Conservation (phyloP, 768 basidiomycete species). For the Auriscalpium orientale region DNA sequence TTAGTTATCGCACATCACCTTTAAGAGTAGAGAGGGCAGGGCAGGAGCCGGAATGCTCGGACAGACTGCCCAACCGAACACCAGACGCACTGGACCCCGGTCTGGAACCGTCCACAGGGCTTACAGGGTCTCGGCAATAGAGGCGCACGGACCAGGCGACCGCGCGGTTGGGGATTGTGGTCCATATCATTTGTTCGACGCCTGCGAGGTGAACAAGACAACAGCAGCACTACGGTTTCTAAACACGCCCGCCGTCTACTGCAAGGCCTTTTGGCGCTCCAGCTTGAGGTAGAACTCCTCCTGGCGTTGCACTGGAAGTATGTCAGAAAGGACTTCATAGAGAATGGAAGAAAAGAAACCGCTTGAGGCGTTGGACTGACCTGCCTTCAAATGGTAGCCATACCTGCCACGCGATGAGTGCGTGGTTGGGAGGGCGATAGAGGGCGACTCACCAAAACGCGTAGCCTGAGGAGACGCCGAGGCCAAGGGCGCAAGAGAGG, state of each 20-base stretch:
- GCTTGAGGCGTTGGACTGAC: conserved; percentile 38
- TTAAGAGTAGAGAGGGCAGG: too few species aligned
- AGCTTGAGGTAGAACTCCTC: conserved; percentile 84
- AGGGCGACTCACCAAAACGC: conserved; percentile 67
- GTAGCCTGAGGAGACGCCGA: conserved; percentile 70
- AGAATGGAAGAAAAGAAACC: background rate
- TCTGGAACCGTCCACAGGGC: too few species aligned
- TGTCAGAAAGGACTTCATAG: conserved; percentile 11
- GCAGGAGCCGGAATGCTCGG: too few species aligned
- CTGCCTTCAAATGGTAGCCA: conserved; percentile 64
- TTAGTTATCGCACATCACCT: too few species aligned
- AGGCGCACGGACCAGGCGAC: too few species aligned
- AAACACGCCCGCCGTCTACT: conserved; percentile 6
- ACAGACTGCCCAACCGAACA: too few species aligned
- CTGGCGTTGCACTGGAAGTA: conserved; percentile 62
- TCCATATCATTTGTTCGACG: too few species aligned
- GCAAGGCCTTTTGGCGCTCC: conserved; percentile 46
- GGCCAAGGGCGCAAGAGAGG: conserved; percentile 62
- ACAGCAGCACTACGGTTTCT: too few species aligned
- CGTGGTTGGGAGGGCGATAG: conserved; percentile 6
- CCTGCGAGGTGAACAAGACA: too few species aligned
- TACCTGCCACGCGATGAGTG: conserved; percentile 51
- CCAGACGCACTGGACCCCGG: too few species aligned
- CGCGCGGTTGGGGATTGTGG: too few species aligned
- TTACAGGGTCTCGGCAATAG: too few species aligned